Percentiles rank a stretch among this genome's conserved stretches.
phyloP scores from a whole-genome alignment of 2,329 filamentous ascomycete species.

The Penicillium sp. region DNA sequence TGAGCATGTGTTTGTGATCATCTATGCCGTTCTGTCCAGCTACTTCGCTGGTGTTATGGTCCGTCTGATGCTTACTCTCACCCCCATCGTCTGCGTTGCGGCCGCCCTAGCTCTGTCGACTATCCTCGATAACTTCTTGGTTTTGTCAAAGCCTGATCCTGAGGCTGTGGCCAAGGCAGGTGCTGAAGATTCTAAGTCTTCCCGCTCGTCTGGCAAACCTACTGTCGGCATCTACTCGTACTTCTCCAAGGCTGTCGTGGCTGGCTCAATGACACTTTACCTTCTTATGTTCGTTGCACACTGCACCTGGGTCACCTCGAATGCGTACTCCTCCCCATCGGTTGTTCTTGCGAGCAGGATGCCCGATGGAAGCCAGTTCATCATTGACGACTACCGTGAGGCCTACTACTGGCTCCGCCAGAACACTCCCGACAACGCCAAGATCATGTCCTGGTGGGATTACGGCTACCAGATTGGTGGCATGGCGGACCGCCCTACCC shows the following conservation, averaged over 20 bases:
- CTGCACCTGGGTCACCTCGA: conserved; percentile 99
- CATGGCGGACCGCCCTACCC: conserved; percentile 94
- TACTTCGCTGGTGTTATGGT: conserved; percentile 99
- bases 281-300: conserved; percentile 91
- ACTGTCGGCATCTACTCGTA: conserved; percentile 76
- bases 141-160: conserved; percentile 56
- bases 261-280: conserved; percentile 68
- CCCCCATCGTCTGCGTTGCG: conserved; percentile 90
- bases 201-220: conserved; percentile 67
- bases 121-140: conserved; percentile 81
- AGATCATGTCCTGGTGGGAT: conserved; percentile 99
- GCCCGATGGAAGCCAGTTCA: conserved; percentile 93
- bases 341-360: conserved; percentile 89
- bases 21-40: conserved; percentile 92
- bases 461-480: conserved; percentile 99
- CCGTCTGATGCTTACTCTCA: conserved; percentile 94
- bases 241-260: conserved; percentile 73
- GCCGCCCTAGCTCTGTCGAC: conserved; percentile 83
- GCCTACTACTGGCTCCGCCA: conserved; percentile 99
- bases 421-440: conserved; percentile 90
- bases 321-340: conserved; percentile 96
- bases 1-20: conserved; percentile 96
- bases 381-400: conserved; percentile 98
- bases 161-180: conserved; percentile 39
- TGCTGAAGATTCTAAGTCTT: conserved; percentile 36